phyloP scores from a whole-genome alignment of 257 asterid genomes.

The Lavandula angustifolia region DNA sequence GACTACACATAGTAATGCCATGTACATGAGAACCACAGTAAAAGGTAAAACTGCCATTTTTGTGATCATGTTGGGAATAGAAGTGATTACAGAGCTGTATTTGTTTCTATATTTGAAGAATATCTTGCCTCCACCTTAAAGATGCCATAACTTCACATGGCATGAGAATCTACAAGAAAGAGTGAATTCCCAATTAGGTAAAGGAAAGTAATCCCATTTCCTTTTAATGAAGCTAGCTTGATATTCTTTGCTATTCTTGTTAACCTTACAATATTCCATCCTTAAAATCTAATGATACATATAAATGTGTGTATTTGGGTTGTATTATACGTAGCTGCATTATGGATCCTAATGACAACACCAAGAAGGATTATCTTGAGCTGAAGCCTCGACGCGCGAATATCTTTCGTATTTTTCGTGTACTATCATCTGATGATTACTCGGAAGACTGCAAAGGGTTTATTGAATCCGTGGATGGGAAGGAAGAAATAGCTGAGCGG shows the following conservation, averaged over 20 bases:
- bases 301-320: not conserved
- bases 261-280: constrained; percentile 26
- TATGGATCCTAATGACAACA: constrained; percentile 23
- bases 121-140: not conserved
- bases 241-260: constrained; percentile 13
- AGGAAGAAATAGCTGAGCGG: constrained; percentile 5
- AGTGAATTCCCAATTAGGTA: too few relatives aligned
- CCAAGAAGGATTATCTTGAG: constrained; percentile 16
- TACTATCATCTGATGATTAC: constrained; percentile 17
- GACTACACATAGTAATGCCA: constrained; percentile 4
- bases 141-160: not conserved
- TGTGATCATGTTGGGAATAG: not conserved
- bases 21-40: not conserved
- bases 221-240: not conserved
- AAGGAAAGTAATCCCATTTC: not conserved
- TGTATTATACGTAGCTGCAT: not conserved
- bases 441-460: constrained; percentile 1
- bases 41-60: not conserved
- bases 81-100: constrained; percentile 6
- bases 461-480: constrained; percentile 16
- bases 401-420: constrained; percentile 12
- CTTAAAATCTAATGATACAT: constrained; percentile 11
- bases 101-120: not conserved
- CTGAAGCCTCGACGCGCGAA: constrained; percentile 26
- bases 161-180: too few relatives aligned